phyloP scores from a whole-genome alignment of 768 basidiomycete species.

The Candolleomyces efflorescens region DNA sequence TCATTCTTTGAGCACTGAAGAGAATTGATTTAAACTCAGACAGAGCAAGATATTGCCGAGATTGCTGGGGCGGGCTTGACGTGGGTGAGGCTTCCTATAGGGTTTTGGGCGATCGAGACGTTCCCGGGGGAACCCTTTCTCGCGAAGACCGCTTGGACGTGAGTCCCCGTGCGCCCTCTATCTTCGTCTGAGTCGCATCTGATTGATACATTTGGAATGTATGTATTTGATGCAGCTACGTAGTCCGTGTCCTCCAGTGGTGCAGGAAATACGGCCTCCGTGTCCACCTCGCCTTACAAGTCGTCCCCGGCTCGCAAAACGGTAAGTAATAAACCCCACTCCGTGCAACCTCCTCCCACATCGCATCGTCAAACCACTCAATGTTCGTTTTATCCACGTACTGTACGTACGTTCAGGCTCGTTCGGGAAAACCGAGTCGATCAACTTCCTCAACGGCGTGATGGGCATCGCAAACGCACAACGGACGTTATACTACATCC shows the following conservation, averaged over 20 bases:
- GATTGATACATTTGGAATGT: background rate
- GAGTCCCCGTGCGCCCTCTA: constrained; percentile 16
- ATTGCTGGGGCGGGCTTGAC: constrained; percentile 82
- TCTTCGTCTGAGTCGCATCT: background rate
- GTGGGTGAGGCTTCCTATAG: constrained; percentile 76
- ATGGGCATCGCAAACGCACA: constrained; percentile 87
- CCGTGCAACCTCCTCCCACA: constrained; percentile 26
- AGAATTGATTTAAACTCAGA: constrained; percentile 43
- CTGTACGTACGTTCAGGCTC: too few relatives aligned
- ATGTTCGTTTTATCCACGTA: too few relatives aligned
- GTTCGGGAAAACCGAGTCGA: constrained; percentile 46
- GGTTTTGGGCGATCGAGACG: constrained; percentile 83
- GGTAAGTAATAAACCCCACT: constrained; percentile 57
- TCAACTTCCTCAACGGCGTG: constrained; percentile 60
- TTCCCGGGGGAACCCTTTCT: constrained; percentile 75
- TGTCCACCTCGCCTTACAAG: constrained; percentile 74
- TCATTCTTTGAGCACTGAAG: background rate
- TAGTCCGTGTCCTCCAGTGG: constrained; percentile 74
- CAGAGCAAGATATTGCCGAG: constrained; percentile 58
- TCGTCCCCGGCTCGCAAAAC: constrained; percentile 77
- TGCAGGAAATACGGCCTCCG: constrained; percentile 84
- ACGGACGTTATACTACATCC: constrained; percentile 65
- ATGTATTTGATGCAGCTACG: constrained; percentile 42
- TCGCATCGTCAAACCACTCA: constrained; percentile 26
- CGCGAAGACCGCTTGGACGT: constrained; percentile 70